Conservation (phyloP, 2,329 filamentous ascomycete genomes). For the Samsoniella hepiali region DNA sequence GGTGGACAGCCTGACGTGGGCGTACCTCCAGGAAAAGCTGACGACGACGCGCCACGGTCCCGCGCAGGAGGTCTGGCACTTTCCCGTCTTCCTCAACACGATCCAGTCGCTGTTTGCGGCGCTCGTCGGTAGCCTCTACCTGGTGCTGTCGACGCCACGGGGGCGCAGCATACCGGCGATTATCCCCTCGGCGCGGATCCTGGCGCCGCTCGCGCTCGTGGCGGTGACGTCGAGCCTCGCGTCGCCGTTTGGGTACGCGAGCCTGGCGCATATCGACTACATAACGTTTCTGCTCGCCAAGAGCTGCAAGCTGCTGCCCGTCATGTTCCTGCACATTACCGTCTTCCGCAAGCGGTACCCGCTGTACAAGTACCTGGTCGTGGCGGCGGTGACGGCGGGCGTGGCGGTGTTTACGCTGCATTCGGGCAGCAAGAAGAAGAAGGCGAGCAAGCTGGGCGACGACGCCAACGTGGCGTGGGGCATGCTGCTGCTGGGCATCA, state of each 20-base stretch:
- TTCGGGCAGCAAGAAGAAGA: constrained; percentile 55
- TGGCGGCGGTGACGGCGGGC: constrained; percentile 83
- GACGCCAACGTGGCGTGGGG: constrained; percentile 71
- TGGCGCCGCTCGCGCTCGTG: constrained; percentile 77
- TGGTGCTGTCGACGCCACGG: constrained; percentile 58
- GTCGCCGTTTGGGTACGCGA: constrained; percentile 93
- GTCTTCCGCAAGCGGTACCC: constrained; percentile 87
- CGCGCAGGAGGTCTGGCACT: constrained; percentile 77
- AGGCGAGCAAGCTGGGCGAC: constrained; percentile 36
- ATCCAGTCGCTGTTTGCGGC: constrained; percentile 86
- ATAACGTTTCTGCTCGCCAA: constrained; percentile 97
- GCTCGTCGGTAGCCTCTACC: constrained; percentile 76
- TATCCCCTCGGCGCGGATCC: constrained; percentile 72
- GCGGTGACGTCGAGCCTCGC: constrained; percentile 84
- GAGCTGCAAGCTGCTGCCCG: constrained; percentile 96
- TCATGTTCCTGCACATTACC: constrained; percentile 95
- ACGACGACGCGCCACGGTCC: constrained; percentile 86
- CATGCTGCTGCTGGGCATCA: constrained; percentile 77
- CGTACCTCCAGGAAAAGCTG: constrained; percentile 92
- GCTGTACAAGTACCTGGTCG: constrained; percentile 93
- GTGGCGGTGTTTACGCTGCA: constrained; percentile 95
- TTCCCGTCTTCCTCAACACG: constrained; percentile 93
- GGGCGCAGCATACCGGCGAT: constrained; percentile 52
- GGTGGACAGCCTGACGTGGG: constrained; percentile 81
- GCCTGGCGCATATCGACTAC: constrained; percentile 91